phyloP scores from a whole-genome alignment of 2,329 filamentous ascomycete genomes.

The Neonectria ditissima region DNA sequence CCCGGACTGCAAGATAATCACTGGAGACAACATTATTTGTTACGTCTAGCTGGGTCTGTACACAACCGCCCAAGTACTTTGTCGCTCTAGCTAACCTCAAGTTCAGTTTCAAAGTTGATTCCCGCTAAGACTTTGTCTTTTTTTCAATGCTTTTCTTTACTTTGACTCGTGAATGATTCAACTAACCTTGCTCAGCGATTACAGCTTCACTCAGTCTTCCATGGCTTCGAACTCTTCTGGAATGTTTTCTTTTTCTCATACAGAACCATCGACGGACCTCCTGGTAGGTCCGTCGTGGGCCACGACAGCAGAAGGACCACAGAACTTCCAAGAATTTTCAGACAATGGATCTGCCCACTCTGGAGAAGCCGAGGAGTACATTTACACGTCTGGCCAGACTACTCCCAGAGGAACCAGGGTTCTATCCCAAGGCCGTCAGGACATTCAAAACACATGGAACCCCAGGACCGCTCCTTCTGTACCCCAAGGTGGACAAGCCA shows the following conservation, averaged over 20 bases:
- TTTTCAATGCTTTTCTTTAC: conserved; percentile 47
- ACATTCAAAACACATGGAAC: conserved; percentile 63
- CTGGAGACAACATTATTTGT: conserved; percentile 9
- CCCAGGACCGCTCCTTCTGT: conserved; percentile 50
- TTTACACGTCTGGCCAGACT: conserved; percentile 66
- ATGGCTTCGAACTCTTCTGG: conserved; percentile 62
- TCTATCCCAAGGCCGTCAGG: conserved; percentile 54
- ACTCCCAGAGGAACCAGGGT: conserved; percentile 63
- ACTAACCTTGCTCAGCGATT: conserved; percentile 70
- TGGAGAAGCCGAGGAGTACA: conserved; percentile 67
- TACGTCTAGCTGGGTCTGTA: conserved; percentile 47
- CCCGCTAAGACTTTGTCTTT: conserved; percentile 49
- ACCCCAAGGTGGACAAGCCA: conserved; percentile 51
- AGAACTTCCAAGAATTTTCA: conserved; percentile 68
- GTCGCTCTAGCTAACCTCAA: conserved; percentile 40
- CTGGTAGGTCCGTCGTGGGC: conserved; percentile 67
- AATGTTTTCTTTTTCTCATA: conserved; percentile 70
- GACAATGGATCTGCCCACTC: conserved; percentile 62
- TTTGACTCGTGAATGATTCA: conserved; percentile 59
- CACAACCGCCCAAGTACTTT: conserved; percentile 19
- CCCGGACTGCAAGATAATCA: conserved; percentile 35
- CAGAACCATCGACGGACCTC: conserved; percentile 69
- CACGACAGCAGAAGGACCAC: conserved; percentile 68
- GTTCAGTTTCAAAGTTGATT: conserved; percentile 69
- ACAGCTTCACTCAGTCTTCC: conserved; percentile 65